A percentile compares a stretch with the other conserved stretches of the same genome.
Conservation (phyloP, 148 eudicot species). For the Rhododendron simsii region DNA sequence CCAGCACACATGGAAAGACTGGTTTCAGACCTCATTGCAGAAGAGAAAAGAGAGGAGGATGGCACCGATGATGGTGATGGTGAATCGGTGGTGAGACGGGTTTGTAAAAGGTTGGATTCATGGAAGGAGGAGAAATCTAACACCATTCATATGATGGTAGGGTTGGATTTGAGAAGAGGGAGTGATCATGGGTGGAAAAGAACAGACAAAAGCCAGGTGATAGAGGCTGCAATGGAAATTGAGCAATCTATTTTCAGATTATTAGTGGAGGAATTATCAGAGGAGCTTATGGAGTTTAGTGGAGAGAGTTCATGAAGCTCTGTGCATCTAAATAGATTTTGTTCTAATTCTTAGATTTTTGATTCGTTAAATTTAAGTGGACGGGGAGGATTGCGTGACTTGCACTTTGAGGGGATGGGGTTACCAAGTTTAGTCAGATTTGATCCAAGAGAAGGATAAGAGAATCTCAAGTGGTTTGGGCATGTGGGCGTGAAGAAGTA, state of each 20-base stretch:
- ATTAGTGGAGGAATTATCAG: constrained; percentile 54
- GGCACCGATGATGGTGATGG: constrained; percentile 14
- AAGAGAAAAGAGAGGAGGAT: constrained; percentile 37
- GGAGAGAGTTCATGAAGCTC: constrained; percentile 3
- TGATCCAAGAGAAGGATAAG: neutral
- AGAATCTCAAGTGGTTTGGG: neutral
- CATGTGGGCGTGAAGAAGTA: neutral
- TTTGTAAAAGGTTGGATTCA: constrained; percentile 52
- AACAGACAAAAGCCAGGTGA: constrained; percentile 24
- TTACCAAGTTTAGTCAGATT: neutral
- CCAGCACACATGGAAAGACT: constrained; percentile 50
- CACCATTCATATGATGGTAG: constrained; percentile 91
- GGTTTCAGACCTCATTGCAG: constrained; percentile 51
- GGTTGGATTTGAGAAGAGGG: constrained; percentile 49
- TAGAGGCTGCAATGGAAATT: constrained; percentile 41
- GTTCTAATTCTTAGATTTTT: neutral
- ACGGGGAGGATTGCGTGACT: constrained; percentile 14
- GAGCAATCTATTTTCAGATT: constrained; percentile 49
- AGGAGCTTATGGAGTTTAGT: constrained; percentile 31
- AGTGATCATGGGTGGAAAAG: constrained; percentile 44
- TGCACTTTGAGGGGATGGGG: neutral
- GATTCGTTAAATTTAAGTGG: neutral
- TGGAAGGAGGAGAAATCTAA: constrained; percentile 65
- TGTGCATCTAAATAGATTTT: constrained; percentile 14
- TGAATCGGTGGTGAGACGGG: constrained; percentile 30